Evolutionary conservation across 2,329 filamentous ascomycete genomes (phyloP), one percentile per base, ranked within the genome.

Genomic region (Metarhizium brunneum): DNA sequence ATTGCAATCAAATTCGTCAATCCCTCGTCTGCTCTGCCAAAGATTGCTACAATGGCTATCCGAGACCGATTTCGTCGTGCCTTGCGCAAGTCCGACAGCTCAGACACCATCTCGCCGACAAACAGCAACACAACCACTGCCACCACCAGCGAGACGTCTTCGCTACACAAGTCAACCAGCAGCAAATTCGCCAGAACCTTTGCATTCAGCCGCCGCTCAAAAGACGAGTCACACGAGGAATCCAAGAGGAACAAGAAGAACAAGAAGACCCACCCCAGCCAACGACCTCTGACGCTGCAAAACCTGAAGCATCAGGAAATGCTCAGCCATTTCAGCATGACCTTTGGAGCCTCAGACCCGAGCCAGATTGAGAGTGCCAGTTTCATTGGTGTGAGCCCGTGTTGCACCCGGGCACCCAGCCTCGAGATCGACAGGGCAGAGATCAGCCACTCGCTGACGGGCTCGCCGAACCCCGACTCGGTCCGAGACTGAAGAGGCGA

Each of bases 231-330:
- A 45, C 59, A 65, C 18, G 66, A 64, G 57, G 62, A 67, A 11
- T 51, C 56, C 42, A 57, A 53, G 30, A 54, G 53, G 45, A 45
- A 57, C 36, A 61, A 59, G 32, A 58, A 60, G 56, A 67, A 66
- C 57, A 66, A 66, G n/a, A 63, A 64, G 51, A 56, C 65, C 18
- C 74, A 78, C 61, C 74, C 75, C 6, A 72, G 73, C 65, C 73
- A 77, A 64, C 68, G 71, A 60, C 73, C 73, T 30, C 67, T 77
- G 52, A 76, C 73, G 8, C 67, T 71, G 55, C 68, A 73, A 53
- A 77, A 78, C 63, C 67, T 77, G 18, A 67, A 69, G 54, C 73
- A 78, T 61, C 76, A 77, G 62, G 72, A 77, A 65, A 69, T 75
- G 64, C 68, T 79, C 42, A 69, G 69, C 56, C 65, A 71, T 55